phyloP scores from a whole-genome alignment of 1,284 basidiomycete species.

The Schizophyllum amplum region DNA sequence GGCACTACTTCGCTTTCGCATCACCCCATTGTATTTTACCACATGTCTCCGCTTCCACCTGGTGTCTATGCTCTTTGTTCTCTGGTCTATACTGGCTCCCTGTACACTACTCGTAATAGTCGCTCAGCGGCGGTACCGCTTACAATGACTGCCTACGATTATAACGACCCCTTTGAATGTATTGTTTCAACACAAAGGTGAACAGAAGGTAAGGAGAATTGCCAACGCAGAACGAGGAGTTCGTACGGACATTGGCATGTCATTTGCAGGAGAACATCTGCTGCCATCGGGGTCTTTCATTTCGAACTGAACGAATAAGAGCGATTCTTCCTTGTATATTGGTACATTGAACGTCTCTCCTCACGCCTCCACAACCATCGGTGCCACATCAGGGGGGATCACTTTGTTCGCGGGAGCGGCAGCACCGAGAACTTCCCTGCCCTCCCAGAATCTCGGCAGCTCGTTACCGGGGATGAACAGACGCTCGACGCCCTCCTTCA shows the following conservation, averaged over 20 bases:
- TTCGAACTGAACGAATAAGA: neutral
- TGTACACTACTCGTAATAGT: neutral
- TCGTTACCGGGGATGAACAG: slow-evolving; percentile 93
- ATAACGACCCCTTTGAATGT: too few relatives aligned
- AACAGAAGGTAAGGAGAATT: too few relatives aligned
- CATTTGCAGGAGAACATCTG: too few relatives aligned
- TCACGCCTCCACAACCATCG: slow-evolving; percentile 65
- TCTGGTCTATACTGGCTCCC: neutral
- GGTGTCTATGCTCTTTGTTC: neutral
- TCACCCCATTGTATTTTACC: neutral
- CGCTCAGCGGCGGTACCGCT: too few relatives aligned
- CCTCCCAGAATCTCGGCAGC: slow-evolving; percentile 83
- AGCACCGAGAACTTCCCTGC: slow-evolving; percentile 52
- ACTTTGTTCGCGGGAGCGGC: slow-evolving; percentile 27
- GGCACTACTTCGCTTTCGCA: neutral
- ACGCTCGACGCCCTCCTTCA: slow-evolving; percentile 85
- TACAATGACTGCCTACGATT: too few relatives aligned
- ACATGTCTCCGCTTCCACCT: neutral
- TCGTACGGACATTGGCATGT: too few relatives aligned
- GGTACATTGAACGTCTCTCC: slow-evolving; percentile 2
- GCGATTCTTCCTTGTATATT: neutral
- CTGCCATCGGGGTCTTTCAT: neutral
- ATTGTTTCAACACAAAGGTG: too few relatives aligned
- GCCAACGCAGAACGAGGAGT: too few relatives aligned
- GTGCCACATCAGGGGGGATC: slow-evolving; percentile 31